Percentiles rank a stretch among this genome's conserved stretches.
Conservation (phyloP, 805 yeast species). For the Wickerhamomyces bisporus region DNA sequence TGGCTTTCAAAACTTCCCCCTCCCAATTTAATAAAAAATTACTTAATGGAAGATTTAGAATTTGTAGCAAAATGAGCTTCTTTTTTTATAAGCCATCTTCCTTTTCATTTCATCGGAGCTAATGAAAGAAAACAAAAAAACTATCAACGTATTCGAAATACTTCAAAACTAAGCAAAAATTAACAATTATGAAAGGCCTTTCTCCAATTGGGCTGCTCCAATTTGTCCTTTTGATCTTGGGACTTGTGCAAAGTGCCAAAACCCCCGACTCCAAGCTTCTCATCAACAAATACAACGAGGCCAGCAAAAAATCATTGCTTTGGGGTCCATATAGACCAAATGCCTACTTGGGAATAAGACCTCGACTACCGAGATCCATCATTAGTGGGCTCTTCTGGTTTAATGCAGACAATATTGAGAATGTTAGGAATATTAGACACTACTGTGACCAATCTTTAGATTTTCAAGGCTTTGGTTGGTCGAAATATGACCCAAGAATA, state of each 20-base stretch:
- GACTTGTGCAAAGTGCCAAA: not conserved
- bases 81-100: too few species aligned
- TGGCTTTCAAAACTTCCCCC: too few species aligned
- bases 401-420: conserved; percentile 52
- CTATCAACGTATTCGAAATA: too few species aligned
- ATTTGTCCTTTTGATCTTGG: not conserved
- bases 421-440: conserved; percentile 60
- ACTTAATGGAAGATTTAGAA: too few species aligned
- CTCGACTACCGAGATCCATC: conserved; percentile 72
- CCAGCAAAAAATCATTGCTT: conserved; percentile 46
- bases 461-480: conserved; percentile 77
- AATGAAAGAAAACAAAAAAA: too few species aligned
- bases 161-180: too few species aligned
- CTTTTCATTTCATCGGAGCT: too few species aligned
- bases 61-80: too few species aligned
- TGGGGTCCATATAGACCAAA: conserved; percentile 97
- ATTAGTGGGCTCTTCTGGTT: conserved; percentile 87
- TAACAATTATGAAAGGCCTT: too few species aligned
- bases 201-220: not conserved
- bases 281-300: conserved; percentile 23
- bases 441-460: conserved; percentile 69
- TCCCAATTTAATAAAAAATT: too few species aligned
- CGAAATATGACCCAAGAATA: conserved; percentile 74
- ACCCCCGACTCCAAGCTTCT: conserved; percentile 3
- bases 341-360: conserved; percentile 79